phyloP scores from a whole-genome alignment of 2,329 filamentous ascomycete species.

The Beauveria caledonica region DNA sequence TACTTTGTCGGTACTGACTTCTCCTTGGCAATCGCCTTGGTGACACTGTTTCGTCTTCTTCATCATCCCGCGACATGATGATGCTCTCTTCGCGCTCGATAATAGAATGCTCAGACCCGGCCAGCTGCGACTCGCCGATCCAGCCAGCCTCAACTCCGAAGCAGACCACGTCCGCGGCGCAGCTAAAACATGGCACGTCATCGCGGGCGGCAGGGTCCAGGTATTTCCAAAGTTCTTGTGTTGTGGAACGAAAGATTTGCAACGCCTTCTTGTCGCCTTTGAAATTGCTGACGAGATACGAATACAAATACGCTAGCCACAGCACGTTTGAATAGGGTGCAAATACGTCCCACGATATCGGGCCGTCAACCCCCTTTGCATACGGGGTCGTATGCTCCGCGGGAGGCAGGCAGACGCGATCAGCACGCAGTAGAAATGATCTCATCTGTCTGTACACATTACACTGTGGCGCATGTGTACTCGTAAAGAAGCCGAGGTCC shows the following conservation, averaged over 20 bases:
- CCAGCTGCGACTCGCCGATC: slow-evolving; percentile 45
- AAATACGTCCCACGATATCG: slow-evolving; percentile 46
- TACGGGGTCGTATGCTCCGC: slow-evolving; percentile 40
- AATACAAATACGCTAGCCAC: slow-evolving; percentile 56
- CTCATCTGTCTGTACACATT: slow-evolving; percentile 55
- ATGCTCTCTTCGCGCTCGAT: slow-evolving; percentile 35
- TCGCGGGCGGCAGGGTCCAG: slow-evolving; percentile 43
- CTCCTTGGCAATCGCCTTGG: slow-evolving; percentile 20
- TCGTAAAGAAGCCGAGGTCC: slow-evolving; percentile 52
- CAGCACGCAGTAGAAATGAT: slow-evolving; percentile 45
- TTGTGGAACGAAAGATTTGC: slow-evolving; percentile 36
- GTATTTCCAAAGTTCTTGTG: slow-evolving; percentile 45
- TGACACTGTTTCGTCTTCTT: slow-evolving; percentile 15
- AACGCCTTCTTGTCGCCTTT: slow-evolving; percentile 38
- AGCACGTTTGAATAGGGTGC: slow-evolving; percentile 57
- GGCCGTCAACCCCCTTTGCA: slow-evolving; percentile 34
- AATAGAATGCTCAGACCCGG: slow-evolving; percentile 28
- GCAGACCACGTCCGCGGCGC: slow-evolving; percentile 47
- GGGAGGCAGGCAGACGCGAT: slow-evolving; percentile 42
- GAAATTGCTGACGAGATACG: slow-evolving; percentile 42
- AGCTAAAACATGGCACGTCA: slow-evolving; percentile 41
- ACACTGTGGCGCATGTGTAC: slow-evolving; percentile 52
- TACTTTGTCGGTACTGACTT: slow-evolving; percentile 1
- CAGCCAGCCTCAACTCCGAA: slow-evolving; percentile 52
- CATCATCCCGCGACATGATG: slow-evolving; percentile 25